These are phyloP conservation scores for Coemansia sp. DNA, from an alignment of 192 early-diverging fungal species.

Conservation along the genomic window DNA sequence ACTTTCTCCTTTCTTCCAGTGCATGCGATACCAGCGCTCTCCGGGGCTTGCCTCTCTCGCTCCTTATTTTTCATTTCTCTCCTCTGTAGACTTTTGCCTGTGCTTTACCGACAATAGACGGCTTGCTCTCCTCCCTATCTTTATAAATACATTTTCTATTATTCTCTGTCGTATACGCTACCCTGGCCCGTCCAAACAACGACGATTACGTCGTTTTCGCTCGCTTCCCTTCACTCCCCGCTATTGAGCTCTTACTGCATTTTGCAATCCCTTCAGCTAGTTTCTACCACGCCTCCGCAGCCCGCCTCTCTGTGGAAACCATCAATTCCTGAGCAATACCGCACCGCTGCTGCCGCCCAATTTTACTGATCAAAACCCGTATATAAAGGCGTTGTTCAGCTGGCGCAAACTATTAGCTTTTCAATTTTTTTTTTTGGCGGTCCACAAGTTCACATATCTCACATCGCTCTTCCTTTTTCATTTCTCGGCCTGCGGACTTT, in stretches of 20 bases:
- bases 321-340: background rate
- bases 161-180: background rate
- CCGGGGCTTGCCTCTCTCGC: background rate
- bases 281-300: slow-evolving; percentile 10
- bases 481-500: slow-evolving; percentile 1
- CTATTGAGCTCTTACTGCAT: slow-evolving; percentile 10
- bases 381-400: background rate
- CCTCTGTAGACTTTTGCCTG: slow-evolving; percentile 25
- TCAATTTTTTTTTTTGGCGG: background rate
- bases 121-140: slow-evolving; percentile 1
- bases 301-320: background rate
- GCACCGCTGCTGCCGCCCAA: background rate
- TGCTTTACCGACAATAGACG: slow-evolving; percentile 27
- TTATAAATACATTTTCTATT: slow-evolving; percentile 16
- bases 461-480: slow-evolving; percentile 7
- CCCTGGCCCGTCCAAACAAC: background rate
- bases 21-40: slow-evolving; percentile 1
- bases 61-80: slow-evolving; percentile 1
- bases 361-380: background rate
- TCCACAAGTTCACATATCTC: background rate
- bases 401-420: background rate
- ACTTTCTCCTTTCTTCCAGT: background rate
- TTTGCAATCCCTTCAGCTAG: slow-evolving; percentile 1
- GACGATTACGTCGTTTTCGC: slow-evolving; percentile 6
- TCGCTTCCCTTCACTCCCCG: background rate